Evolutionary conservation across 257 asterid species (phyloP).

Genomic region (Primulina tabacum): DNA sequence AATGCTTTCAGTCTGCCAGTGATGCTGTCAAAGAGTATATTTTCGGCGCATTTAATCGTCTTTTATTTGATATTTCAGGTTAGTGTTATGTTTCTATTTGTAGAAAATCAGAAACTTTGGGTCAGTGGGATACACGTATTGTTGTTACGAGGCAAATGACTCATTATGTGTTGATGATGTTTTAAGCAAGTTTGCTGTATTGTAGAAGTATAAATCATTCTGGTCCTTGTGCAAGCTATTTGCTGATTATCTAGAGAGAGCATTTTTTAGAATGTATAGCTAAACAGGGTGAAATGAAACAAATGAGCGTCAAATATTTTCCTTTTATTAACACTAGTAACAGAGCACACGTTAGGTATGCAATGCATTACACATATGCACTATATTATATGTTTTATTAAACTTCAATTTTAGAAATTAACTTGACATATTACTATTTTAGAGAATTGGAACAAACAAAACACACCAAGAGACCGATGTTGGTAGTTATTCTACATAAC

Average conservation of each 20-base stretch:
- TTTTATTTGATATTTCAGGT: constrained; percentile 75
- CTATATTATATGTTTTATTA: no score
- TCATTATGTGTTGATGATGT: background rate
- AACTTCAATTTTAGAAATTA: background rate
- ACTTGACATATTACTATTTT: background rate
- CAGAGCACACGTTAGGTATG: background rate
- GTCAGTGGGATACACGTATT: constrained; percentile 3
- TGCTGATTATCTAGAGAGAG: background rate
- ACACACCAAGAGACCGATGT: background rate
- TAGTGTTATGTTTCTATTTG: constrained; percentile 25
- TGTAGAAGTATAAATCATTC: background rate
- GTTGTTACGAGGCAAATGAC: constrained; percentile 5
- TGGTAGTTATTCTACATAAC: background rate
- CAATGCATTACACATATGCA: background rate
- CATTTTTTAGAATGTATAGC: background rate
- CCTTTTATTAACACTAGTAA: background rate
- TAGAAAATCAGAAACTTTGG: constrained; percentile 10
- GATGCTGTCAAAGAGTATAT: constrained; percentile 67
- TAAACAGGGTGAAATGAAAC: background rate
- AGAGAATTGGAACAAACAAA: background rate
- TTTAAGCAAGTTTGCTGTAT: background rate
- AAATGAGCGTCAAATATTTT: background rate
- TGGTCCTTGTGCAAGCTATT: background rate
- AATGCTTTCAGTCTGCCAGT: constrained; percentile 64
- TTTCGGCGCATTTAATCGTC: constrained; percentile 56